Base-by-base conservation (phyloP, 139 green algal species). In the Haematococcus sp. region DNA sequence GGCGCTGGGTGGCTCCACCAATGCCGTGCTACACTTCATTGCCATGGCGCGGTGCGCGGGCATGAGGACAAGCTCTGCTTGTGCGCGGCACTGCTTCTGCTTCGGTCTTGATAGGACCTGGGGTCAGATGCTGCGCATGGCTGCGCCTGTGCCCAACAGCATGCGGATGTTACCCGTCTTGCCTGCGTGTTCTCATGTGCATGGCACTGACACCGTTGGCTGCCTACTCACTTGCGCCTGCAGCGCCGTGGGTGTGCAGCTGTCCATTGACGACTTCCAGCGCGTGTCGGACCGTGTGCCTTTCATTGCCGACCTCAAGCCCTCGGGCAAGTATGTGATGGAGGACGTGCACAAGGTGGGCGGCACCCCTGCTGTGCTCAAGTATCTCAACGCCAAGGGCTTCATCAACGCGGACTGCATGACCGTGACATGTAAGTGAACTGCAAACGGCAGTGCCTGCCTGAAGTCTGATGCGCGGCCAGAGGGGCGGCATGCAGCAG, bases 261-360 rank as follows among this genome's bases (percentile, higher is more conserved):
- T 98, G 44, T 91, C 75, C 0, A 76, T 99, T 17, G 95, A 99
- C 66, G 95, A 99, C 87, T 99, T 97, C 83, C 95, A 99, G 87
- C 77, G 72, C 23, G 70, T 97, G 40, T 93, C 80, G 27, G 89
- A 98, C 86, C 79, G 81, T 23, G 88, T 93, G 67, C 96, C 96
- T 28, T 97, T 98, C 86, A 91, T 99, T 59, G 93, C 92, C 22
- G 94, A 99, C 86, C 84, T 99, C 52, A 98, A 98, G 84, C 96
- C 96, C 16, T 89, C 68, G 11, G 96, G 96, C 54, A 93, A 92
- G 60, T 99, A 97, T 74, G 95, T 98, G 17, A 99, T 99, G 96
- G 95, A 98, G 86, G 96, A 98, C 73, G 34, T 99, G 43, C 95
- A 99, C 88, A 95, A 94, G 85, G 89, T 97, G 9, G 95, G 95